A percentile compares a stretch with the other conserved stretches of the same genome.
Evolutionary conservation across 192 early-diverging fungal genomes (phyloP).

Genomic region (Coemansia sp.): DNA sequence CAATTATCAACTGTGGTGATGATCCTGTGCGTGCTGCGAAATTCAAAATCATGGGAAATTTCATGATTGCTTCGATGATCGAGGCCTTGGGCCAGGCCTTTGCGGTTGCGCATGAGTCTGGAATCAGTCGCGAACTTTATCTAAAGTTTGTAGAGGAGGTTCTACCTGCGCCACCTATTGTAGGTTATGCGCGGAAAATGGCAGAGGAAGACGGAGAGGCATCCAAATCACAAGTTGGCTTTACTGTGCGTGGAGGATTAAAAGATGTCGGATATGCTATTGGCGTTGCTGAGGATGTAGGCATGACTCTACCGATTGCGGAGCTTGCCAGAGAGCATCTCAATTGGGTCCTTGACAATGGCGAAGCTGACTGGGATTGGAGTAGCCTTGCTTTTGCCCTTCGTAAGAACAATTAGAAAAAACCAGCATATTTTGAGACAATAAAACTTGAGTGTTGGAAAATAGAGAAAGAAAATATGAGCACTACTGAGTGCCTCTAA

Average conservation of each 20-base stretch:
- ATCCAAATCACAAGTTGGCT: slow-evolving; percentile 34
- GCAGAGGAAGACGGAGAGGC: slow-evolving; percentile 26
- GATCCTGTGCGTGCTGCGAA: slow-evolving; percentile 46
- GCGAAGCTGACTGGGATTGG: slow-evolving; percentile 46
- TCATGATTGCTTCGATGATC: slow-evolving; percentile 57
- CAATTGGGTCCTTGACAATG: slow-evolving; percentile 37
- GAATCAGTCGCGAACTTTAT: slow-evolving; percentile 54
- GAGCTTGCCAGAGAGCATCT: slow-evolving; percentile 37
- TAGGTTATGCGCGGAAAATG: slow-evolving; percentile 53
- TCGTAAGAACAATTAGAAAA: slow-evolving; percentile 19
- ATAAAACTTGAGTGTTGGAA: slow-evolving; percentile 1
- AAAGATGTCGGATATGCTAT: slow-evolving; percentile 45
- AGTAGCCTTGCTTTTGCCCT: slow-evolving; percentile 27
- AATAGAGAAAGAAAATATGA: not conserved
- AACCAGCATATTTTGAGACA: slow-evolving; percentile 1
- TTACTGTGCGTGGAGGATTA: slow-evolving; percentile 35
- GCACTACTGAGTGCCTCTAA: no score
- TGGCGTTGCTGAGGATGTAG: slow-evolving; percentile 32
- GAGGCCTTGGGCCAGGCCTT: slow-evolving; percentile 67
- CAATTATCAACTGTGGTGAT: slow-evolving; percentile 54
- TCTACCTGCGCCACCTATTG: slow-evolving; percentile 50
- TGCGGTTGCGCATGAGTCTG: slow-evolving; percentile 57
- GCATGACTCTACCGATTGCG: slow-evolving; percentile 30
- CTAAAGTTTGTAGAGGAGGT: slow-evolving; percentile 56
- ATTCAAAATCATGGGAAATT: slow-evolving; percentile 71